Conservation (phyloP, 768 basidiomycete species). For the Rhodocollybia butyracea region DNA sequence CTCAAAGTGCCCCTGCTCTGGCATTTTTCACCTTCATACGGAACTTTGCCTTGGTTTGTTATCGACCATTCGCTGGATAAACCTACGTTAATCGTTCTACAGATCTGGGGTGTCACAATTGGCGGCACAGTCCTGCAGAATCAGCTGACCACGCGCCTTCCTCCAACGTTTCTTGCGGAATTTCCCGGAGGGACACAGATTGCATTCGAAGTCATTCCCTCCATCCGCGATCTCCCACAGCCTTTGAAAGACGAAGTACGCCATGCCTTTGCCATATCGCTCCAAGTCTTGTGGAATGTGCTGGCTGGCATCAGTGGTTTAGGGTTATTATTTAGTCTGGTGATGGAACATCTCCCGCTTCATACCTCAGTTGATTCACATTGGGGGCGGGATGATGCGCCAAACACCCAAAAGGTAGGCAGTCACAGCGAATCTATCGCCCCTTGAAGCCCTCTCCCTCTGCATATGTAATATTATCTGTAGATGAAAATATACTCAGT, state of each 20-base stretch:
- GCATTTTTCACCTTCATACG: constrained; percentile 39
- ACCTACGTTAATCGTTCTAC: not conserved
- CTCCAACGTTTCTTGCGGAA: constrained; percentile 28
- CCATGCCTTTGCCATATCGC: constrained; percentile 34
- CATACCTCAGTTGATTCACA: constrained; percentile 22
- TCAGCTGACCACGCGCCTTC: constrained; percentile 37
- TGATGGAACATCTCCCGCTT: constrained; percentile 27
- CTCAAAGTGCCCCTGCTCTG: constrained; percentile 40
- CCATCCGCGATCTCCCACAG: constrained; percentile 30
- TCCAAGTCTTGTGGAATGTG: constrained; percentile 35
- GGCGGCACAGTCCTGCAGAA: constrained; percentile 51
- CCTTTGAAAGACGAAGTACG: constrained; percentile 29
- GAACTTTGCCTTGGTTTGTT: constrained; percentile 29
- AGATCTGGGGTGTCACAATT: constrained; percentile 53
- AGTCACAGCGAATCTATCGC: too few relatives aligned
- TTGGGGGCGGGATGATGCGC: too few relatives aligned
- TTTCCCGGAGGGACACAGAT: constrained; percentile 37
- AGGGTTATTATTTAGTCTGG: constrained; percentile 25
- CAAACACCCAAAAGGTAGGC: too few relatives aligned
- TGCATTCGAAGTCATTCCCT: constrained; percentile 44
- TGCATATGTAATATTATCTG: too few relatives aligned
- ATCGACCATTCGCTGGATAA: not conserved
- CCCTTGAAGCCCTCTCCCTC: too few relatives aligned
- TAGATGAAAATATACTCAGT: too few relatives aligned
- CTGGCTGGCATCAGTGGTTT: constrained; percentile 31